Percentiles rank a stretch among this genome's conserved stretches.
Conservation (phyloP, 2,329 filamentous ascomycete genomes). For the Sclerotinia spermophila region DNA sequence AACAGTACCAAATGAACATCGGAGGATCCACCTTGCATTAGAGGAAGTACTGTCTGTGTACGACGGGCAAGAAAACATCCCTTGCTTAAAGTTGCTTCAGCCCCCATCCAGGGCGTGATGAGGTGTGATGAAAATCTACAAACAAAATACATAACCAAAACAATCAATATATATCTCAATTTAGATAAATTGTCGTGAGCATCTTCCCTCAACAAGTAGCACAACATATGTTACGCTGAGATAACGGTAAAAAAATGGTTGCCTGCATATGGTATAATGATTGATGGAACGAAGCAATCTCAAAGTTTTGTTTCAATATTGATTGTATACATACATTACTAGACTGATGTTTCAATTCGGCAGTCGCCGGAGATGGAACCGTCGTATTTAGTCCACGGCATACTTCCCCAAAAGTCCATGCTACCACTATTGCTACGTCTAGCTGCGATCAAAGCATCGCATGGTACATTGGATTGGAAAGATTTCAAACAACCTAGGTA, state of each 20-base stretch:
- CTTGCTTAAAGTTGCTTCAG: constrained; percentile 13
- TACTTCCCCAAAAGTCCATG: not conserved
- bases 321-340: constrained; percentile 3
- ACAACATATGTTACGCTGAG: constrained; percentile 8
- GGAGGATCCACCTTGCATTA: constrained; percentile 11
- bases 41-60: too few species aligned
- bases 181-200: not conserved
- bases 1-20: constrained; percentile 1
- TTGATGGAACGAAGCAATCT: constrained; percentile 3
- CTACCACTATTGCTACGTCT: not conserved
- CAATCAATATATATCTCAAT: not conserved
- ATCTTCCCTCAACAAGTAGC: not conserved
- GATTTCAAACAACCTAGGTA: not conserved
- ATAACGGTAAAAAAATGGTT: constrained; percentile 16
- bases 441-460: not conserved
- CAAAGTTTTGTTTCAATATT: constrained; percentile 11
- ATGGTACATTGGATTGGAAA: not conserved
- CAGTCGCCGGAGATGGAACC: constrained; percentile 13
- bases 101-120: not conserved
- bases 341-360: constrained; percentile 10
- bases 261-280: constrained; percentile 18
- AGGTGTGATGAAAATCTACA: not conserved
- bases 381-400: constrained; percentile 5
- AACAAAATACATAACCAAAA: not conserved
- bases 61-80: constrained; percentile 1